Base-by-base conservation (phyloP, 495 filamentous ascomycete genomes). In the Rostrohypoxylon terebratum region DNA sequence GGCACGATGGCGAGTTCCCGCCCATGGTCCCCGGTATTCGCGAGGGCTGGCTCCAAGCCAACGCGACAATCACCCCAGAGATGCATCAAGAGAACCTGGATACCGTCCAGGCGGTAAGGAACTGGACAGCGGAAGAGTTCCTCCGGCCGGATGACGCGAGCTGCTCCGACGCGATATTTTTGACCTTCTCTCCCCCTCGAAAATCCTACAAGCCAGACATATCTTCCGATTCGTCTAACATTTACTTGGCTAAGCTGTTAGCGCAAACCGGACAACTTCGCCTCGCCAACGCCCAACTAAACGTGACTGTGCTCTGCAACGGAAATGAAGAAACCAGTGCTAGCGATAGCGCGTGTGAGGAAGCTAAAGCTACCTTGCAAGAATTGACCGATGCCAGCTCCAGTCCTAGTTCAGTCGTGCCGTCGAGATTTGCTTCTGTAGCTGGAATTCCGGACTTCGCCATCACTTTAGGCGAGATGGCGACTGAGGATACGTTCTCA, bases 1-100 rank as follows among this genome's bases (percentile, higher is more conserved):
- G 21, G 13, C 47, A 51, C 20, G 47, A 25, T 3, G 47, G 47
- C 20, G 47, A 51, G 47, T 51, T 51, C 47, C 47, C 47, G 21
- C 47, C 47, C 3, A 51, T 51, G 47, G 47, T 51, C 47, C 47
- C 47, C 4, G 1, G 6, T 23, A 51, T 51, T 4, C 47, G 47
- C 8, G 1, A n/a, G 2, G 47, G 47, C 0, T 51, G 47, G 47
- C 47, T 51, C 4, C 20, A 2, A 11, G 47, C 47, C 8, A 51
- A 51, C 47, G 21, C 16, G 4, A 28, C 47, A 10, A 51, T 51
- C 6, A 51, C 47, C 7, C 20, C 18, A 14, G 47, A 51, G 13
- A 51, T 51, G 20, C 47, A 51, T 14, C 20, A 28, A 21, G 20
- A 51, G 8, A 51, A 11, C 25, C 18, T 51, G 21, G 47, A 51